Base-by-base conservation (phyloP, 2,329 filamentous ascomycete species). In the Acrocalymma vagum region DNA sequence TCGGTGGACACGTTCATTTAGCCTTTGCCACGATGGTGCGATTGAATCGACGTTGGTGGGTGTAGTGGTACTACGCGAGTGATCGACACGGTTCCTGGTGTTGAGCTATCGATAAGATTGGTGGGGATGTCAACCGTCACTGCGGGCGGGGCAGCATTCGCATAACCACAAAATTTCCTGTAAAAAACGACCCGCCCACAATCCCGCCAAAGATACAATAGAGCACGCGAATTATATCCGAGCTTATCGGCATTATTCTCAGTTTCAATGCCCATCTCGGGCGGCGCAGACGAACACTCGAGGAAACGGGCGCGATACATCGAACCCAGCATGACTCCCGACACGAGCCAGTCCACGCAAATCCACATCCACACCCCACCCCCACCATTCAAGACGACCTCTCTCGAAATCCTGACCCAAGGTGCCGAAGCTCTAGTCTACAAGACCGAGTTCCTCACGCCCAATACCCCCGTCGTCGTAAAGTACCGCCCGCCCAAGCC, bases 351-450 rank as follows among this genome's bases (percentile, higher is more conserved):
- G 55, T 17, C 55, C 55, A 30, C 43, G 59, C 3, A 38, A 47
- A 26, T 53, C 57, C 9, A 29, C 45, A 3, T 60, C 2, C 62
- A 64, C 45, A 58, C 52, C 3, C 57, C 62, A 25, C 61, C 63
- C 0, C 25, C 56, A 1, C 60, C 62, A 24, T 69, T 69, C 53
- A 42, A 49, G 74, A 80, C 81, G 66, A 75, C 80, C 48, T 76
- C 82, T 25, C 84, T 90, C 50, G 71, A 67, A 32, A 87, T 96
- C 62, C 83, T 97, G 58, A 86, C 90, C 42, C 94, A 97, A 79
- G 94, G 94, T 73, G 94, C 94, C 66, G 94, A 99, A 82, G 92
- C 90, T 45, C 90, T 93, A 53, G 83, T 99, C 65, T 97, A 95
- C 82, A 86, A 85, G 70, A 93, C 90, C 13, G 85, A 83, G 39